phyloP scores from a whole-genome alignment of 2,329 filamentous ascomycete genomes.

The Penicillium sp. region DNA sequence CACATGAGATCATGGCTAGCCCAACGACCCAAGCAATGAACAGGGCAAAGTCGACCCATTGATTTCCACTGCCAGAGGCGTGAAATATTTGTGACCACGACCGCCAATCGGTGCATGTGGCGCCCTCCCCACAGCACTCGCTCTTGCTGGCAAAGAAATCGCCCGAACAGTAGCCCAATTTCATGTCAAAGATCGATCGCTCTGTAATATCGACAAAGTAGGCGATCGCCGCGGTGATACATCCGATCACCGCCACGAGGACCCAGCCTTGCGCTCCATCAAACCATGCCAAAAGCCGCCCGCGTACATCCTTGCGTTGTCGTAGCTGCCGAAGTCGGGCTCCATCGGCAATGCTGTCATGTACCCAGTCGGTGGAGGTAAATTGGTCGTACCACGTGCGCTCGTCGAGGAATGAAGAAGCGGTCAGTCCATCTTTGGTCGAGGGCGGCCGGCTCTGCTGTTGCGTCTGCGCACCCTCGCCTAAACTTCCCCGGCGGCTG shows the following conservation, averaged over 20 bases:
- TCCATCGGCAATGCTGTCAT: conserved; percentile 92
- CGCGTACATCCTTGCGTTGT: conserved; percentile 74
- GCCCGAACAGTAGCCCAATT: conserved; percentile 74
- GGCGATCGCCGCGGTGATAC: conserved; percentile 75
- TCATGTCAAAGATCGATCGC: conserved; percentile 78
- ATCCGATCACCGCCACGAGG: conserved; percentile 80
- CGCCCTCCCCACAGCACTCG: conserved; percentile 54
- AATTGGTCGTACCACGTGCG: conserved; percentile 99
- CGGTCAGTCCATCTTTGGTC: conserved; percentile 49
- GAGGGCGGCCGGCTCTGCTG: conserved; percentile 28
- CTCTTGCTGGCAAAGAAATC: conserved; percentile 71
- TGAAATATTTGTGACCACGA: conserved; percentile 61
- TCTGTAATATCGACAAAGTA: conserved; percentile 88
- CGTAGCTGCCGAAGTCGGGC: conserved; percentile 80
- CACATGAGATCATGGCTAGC: conserved; percentile 66
- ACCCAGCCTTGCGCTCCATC: conserved; percentile 94
- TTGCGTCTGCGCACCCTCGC: conserved; percentile 36
- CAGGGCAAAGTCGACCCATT: conserved; percentile 69
- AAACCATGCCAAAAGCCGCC: conserved; percentile 68
- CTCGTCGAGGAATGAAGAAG: conserved; percentile 67
- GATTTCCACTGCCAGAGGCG: conserved; percentile 42
- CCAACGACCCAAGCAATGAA: conserved; percentile 67
- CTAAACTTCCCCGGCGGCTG: conserved; percentile 50
- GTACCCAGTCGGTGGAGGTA: conserved; percentile 95
- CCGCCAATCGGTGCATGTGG: conserved; percentile 54